Conservation (phyloP, 2,329 filamentous ascomycete genomes). For the Xylariaceae sp. region DNA sequence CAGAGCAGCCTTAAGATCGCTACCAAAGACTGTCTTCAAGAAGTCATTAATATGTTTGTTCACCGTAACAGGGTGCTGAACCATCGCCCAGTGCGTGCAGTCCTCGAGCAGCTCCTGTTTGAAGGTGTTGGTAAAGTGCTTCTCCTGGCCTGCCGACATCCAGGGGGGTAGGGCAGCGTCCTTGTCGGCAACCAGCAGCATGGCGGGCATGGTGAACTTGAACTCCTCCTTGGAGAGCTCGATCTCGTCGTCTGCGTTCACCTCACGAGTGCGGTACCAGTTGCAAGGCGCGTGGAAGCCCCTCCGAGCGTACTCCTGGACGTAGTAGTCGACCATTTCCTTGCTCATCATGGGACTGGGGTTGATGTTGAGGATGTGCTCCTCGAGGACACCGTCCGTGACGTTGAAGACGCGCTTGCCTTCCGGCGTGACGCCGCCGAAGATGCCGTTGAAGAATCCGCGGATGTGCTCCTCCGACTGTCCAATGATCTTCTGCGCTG, state of each 20-base stretch:
- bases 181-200: slow-evolving; percentile 68
- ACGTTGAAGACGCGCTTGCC: slow-evolving; percentile 55
- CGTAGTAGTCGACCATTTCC: slow-evolving; percentile 74
- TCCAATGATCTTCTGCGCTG: slow-evolving; percentile 56
- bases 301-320: slow-evolving; percentile 61
- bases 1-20: slow-evolving; percentile 35
- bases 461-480: slow-evolving; percentile 52
- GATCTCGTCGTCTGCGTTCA: slow-evolving; percentile 73
- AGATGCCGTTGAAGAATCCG: slow-evolving; percentile 66
- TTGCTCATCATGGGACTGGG: slow-evolving; percentile 55
- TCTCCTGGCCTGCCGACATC: slow-evolving; percentile 68
- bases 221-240: slow-evolving; percentile 57
- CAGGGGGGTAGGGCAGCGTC: slow-evolving; percentile 69
- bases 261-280: slow-evolving; percentile 74
- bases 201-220: slow-evolving; percentile 55
- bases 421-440: slow-evolving; percentile 56
- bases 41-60: slow-evolving; percentile 66
- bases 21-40: slow-evolving; percentile 49
- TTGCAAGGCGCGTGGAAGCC: slow-evolving; percentile 77
- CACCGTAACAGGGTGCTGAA: slow-evolving; percentile 64
- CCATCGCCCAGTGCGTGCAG: slow-evolving; percentile 76
- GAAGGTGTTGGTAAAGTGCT: slow-evolving; percentile 56
- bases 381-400: slow-evolving; percentile 57
- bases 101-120: slow-evolving; percentile 54
- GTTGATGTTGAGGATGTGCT: slow-evolving; percentile 53